A percentile compares a stretch with the other conserved stretches of the same genome.
phyloP scores from a whole-genome alignment of 495 filamentous ascomycete species.

The Penicillium daleae region DNA sequence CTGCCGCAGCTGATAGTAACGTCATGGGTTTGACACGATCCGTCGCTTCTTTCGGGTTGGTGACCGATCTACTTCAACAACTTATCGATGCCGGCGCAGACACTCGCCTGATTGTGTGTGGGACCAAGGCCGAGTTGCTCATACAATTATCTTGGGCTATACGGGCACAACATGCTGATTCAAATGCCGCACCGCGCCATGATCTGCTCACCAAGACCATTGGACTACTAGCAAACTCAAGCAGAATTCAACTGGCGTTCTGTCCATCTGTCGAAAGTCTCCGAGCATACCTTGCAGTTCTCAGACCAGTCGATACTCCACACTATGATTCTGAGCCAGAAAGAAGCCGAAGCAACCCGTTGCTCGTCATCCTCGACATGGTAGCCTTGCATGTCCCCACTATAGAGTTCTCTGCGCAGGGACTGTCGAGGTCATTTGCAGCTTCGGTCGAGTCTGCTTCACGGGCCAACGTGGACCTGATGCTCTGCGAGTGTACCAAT shows the following conservation, averaged over 20 bases:
- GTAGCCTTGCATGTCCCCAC: constrained; percentile 71
- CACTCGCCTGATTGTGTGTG: constrained; percentile 73
- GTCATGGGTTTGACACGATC: constrained; percentile 29
- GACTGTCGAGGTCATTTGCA: constrained; percentile 71
- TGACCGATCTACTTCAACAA: constrained; percentile 63
- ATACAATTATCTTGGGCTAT: constrained; percentile 43
- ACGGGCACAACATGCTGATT: constrained; percentile 22
- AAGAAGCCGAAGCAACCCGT: constrained; percentile 18
- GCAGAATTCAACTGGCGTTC: constrained; percentile 69
- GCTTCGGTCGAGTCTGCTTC: constrained; percentile 66
- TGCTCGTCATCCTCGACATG: constrained; percentile 68
- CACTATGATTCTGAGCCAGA: background rate
- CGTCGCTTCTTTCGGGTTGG: constrained; percentile 31
- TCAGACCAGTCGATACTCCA: constrained; percentile 32
- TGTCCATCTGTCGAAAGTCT: constrained; percentile 75
- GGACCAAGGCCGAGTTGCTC: constrained; percentile 65
- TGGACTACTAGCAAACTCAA: constrained; percentile 67
- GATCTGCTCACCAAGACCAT: constrained; percentile 66
- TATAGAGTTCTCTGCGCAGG: constrained; percentile 83
- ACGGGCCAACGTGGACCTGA: constrained; percentile 34
- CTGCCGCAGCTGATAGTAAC: constrained; percentile 8
- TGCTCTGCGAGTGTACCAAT: constrained; percentile 50
- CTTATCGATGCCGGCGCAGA: constrained; percentile 60
- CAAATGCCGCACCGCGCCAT: constrained; percentile 25
- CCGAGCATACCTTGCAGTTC: constrained; percentile 69